Percentiles rank a stretch among this genome's conserved stretches.
These are phyloP conservation scores for Ophioceras dolichostomum DNA, from an alignment of 2,329 filamentous ascomycete genomes.

Conservation along the genomic window DNA sequence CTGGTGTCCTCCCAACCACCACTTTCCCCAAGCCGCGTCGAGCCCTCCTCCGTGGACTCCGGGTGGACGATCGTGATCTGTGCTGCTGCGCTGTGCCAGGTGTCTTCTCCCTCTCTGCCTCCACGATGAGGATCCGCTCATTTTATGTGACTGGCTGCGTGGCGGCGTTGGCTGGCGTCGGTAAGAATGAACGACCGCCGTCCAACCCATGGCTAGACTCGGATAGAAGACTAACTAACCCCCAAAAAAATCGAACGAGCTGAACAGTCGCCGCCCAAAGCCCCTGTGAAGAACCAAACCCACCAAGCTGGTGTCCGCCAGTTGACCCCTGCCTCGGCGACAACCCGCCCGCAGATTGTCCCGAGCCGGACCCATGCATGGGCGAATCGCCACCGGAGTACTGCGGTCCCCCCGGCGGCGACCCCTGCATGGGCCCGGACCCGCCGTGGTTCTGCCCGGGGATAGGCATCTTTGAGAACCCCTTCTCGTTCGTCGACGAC, in stretches of 20 bases:
- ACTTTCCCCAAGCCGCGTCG: not conserved
- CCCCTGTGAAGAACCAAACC: not conserved
- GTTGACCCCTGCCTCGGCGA: not conserved
- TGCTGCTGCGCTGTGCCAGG: not conserved
- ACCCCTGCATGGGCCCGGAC: not conserved
- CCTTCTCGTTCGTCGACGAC: constrained; percentile 9
- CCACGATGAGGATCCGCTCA: not conserved
- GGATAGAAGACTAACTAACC: too few species aligned
- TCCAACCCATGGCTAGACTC: not conserved
- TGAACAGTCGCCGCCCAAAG: not conserved
- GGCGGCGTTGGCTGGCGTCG: not conserved
- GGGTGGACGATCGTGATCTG: not conserved
- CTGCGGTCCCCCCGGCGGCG: not conserved
- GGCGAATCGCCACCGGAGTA: not conserved
- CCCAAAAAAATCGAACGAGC: too few species aligned
- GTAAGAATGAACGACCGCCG: not conserved
- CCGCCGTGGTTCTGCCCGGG: not conserved
- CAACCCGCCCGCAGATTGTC: not conserved
- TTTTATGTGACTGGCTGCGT: not conserved
- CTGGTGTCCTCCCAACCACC: not conserved
- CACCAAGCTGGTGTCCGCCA: not conserved
- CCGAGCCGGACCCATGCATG: not conserved
- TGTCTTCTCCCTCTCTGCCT: not conserved
- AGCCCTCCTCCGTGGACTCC: not conserved
- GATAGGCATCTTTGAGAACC: not conserved